Evolutionary conservation across 306 rosid genomes (phyloP), one percentile per base, ranked within the genome.

Genomic region (Vigna mungo): DNA sequence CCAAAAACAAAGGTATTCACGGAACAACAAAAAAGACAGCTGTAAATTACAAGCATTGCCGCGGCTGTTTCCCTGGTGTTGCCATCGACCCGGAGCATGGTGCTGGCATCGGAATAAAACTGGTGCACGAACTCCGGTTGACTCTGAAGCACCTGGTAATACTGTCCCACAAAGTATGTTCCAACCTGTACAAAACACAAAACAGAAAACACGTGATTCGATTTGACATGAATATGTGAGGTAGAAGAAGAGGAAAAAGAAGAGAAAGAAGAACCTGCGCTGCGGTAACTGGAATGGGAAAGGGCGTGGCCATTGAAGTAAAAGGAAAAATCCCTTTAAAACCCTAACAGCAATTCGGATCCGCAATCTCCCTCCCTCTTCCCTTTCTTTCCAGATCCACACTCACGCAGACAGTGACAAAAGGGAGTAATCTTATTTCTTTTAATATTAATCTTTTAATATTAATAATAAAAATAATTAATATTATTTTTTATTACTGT

Each of bases 91-190:
- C 99, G 97, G 58, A 92, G 82, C 96, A 90, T 87, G 30, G 99
- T 92, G 81, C 99, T 95, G 43, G 89, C 90, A 49, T 92, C 99
- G 7, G 99, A 95, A 84, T 92, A 95, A 78, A 95, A 95, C 85
- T 95, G 99, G 78, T 90, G 89, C 55, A 92, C 99, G 52, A 78
- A 84, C 80, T 88, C 94, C 0, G 99, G 99, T 78, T 92, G 99
- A 60, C 80, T 85, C 87, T 90, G 97, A 84, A 95, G 96, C 69
- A 95, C 96, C 60, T 90, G 99, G 72, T 92, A 95, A 72, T 95
- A 95, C 86, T 95, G 99, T 72, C 96, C 92, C 62, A 95, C 99
- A 71, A 95, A 95, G 90, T 95, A 95, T 23, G 97, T 89, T 54
- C 99, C 99, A 59, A 95, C 90, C 99, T 95, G 77, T 81, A 75